Evolutionary conservation across 495 filamentous ascomycete species (phyloP).

Genomic region (Aspergillus hancockii): DNA sequence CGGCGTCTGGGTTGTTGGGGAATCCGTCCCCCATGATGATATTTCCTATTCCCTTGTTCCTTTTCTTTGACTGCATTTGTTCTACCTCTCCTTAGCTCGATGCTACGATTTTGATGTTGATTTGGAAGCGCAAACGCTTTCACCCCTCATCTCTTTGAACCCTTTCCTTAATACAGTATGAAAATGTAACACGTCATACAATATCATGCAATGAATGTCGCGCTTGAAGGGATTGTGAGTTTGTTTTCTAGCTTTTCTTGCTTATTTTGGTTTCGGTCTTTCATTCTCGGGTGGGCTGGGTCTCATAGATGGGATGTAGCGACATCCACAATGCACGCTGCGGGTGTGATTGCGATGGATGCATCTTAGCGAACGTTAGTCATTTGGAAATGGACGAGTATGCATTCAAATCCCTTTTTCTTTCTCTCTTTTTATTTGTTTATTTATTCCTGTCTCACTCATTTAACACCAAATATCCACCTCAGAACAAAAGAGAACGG

Average conservation of each 20-base stretch:
- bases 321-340: slow-evolving; percentile 1
- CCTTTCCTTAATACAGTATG: slow-evolving; percentile 27
- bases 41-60: slow-evolving; percentile 8
- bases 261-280: not conserved
- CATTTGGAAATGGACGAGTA: slow-evolving; percentile 5
- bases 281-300: not conserved
- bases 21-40: slow-evolving; percentile 31
- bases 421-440: not conserved
- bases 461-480: slow-evolving; percentile 2
- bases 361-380: slow-evolving; percentile 5
- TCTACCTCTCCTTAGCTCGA: slow-evolving; percentile 14
- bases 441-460: slow-evolving; percentile 2
- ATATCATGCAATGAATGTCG: slow-evolving; percentile 26
- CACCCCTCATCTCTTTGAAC: slow-evolving; percentile 5
- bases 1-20: slow-evolving; percentile 43
- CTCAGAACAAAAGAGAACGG: slow-evolving; percentile 14
- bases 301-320: not conserved
- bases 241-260: not conserved
- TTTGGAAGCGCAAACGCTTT: not conserved
- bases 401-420: not conserved
- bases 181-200: slow-evolving; percentile 33
- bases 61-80: slow-evolving; percentile 11
- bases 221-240: slow-evolving; percentile 10
- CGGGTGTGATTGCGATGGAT: slow-evolving; percentile 1
- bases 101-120: slow-evolving; percentile 21